Percentiles rank a stretch among this genome's conserved stretches.
Conservation (phyloP, 805 yeast species). For the Wickerhamomyces subpelliculosus region DNA sequence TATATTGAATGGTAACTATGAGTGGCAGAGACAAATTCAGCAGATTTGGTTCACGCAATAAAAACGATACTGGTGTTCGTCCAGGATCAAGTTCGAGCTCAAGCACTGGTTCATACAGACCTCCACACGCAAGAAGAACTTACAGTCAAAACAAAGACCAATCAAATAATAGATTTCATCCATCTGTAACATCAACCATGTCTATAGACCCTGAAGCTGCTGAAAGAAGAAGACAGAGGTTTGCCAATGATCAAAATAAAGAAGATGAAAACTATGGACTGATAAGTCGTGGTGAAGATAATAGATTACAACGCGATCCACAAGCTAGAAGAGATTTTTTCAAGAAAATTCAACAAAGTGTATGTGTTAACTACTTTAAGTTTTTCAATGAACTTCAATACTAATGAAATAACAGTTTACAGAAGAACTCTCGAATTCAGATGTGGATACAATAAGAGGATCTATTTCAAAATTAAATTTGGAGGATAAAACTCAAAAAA, state of each 20-base stretch:
- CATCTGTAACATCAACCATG: not conserved
- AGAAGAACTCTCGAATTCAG: not conserved
- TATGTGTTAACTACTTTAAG: slow-evolving; percentile 6
- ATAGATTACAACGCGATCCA: slow-evolving; percentile 37
- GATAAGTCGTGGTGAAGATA: slow-evolving; percentile 55
- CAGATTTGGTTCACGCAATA: not conserved
- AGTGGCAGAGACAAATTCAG: no score
- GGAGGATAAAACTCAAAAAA: not conserved
- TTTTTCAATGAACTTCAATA: slow-evolving; percentile 1
- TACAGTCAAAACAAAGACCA: not conserved
- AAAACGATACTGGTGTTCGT: no score
- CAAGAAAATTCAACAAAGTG: slow-evolving; percentile 26
- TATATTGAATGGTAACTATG: no score
- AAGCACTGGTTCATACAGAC: not conserved
- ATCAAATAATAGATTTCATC: not conserved
- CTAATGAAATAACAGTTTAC: not conserved
- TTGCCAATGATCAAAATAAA: slow-evolving; percentile 20
- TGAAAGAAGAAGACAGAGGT: slow-evolving; percentile 27
- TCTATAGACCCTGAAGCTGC: slow-evolving; percentile 6
- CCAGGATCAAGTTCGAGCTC: not conserved
- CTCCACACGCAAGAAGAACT: not conserved
- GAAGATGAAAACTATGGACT: slow-evolving; percentile 38
- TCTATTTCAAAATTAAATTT: not conserved
- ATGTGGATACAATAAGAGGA: not conserved
- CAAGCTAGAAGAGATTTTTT: slow-evolving; percentile 35